Percentiles rank a stretch among this genome's conserved stretches.
phyloP scores from a whole-genome alignment of 2,329 filamentous ascomycete species.

The Colletotrichum siamense region DNA sequence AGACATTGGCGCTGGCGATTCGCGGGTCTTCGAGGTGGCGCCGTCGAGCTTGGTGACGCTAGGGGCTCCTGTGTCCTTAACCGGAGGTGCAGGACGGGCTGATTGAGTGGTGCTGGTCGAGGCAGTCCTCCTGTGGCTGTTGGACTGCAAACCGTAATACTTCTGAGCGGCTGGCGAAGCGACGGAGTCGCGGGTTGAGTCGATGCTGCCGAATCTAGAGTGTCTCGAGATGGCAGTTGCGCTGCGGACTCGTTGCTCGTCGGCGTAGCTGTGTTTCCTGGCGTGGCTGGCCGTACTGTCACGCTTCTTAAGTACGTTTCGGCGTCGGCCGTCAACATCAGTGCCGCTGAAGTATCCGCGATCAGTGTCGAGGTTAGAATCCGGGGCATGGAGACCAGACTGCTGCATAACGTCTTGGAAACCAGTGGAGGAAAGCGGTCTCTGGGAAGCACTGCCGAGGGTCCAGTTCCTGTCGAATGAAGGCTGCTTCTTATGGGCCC shows the following conservation, averaged over 20 bases:
- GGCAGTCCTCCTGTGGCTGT: slow-evolving; percentile 64
- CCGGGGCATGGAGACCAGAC: slow-evolving; percentile 44
- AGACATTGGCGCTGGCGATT: slow-evolving; percentile 48
- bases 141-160: slow-evolving; percentile 64
- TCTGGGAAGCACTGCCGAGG: slow-evolving; percentile 55
- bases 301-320: slow-evolving; percentile 84
- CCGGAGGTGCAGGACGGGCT: slow-evolving; percentile 52
- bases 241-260: slow-evolving; percentile 73
- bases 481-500: slow-evolving; percentile 66
- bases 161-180: slow-evolving; percentile 71
- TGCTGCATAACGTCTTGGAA: slow-evolving; percentile 48
- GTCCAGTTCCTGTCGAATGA: slow-evolving; percentile 77
- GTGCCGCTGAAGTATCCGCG: slow-evolving; percentile 93
- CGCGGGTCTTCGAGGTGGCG: slow-evolving; percentile 29
- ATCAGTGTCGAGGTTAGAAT: slow-evolving; percentile 70
- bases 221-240: slow-evolving; percentile 72
- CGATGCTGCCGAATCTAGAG: slow-evolving; percentile 79
- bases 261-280: slow-evolving; percentile 77
- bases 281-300: slow-evolving; percentile 64
- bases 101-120: slow-evolving; percentile 65
- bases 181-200: slow-evolving; percentile 70
- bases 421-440: slow-evolving; percentile 60
- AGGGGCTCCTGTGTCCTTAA: slow-evolving; percentile 60
- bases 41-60: slow-evolving; percentile 68
- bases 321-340: slow-evolving; percentile 77